Evolutionary conservation across 2,329 filamentous ascomycete species (phyloP).

Genomic region (Coniochaeta prunicola): DNA sequence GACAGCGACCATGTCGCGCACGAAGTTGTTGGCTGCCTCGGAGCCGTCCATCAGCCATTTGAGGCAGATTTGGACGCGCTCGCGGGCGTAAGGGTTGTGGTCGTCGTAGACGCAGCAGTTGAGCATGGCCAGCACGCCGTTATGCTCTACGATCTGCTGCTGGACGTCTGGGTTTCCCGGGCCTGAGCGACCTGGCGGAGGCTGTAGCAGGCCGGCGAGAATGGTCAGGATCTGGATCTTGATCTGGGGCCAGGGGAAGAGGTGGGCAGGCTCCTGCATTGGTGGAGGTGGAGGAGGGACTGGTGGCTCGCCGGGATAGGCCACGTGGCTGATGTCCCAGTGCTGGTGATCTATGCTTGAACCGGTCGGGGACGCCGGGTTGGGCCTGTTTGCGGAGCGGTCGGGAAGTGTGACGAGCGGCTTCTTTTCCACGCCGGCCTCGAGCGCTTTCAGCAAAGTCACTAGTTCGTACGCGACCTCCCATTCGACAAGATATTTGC

Average conservation of each 20-base stretch:
- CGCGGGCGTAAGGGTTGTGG: constrained; percentile 88
- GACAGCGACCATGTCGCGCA: constrained; percentile 53
- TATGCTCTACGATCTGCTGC: constrained; percentile 75
- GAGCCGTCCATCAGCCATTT: constrained; percentile 75
- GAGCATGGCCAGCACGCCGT: constrained; percentile 79
- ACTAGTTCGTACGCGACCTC: constrained; percentile 85
- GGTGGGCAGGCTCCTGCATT: constrained; percentile 57
- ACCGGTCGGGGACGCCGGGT: constrained; percentile 4
- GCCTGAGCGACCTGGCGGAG: constrained; percentile 54
- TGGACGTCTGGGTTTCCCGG: constrained; percentile 71
- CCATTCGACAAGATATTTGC: constrained; percentile 82
- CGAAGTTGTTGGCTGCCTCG: constrained; percentile 63
- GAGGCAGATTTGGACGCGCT: constrained; percentile 82
- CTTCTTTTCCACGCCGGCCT: constrained; percentile 80
- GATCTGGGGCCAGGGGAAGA: constrained; percentile 64
- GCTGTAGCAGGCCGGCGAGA: constrained; percentile 81
- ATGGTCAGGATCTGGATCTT: constrained; percentile 92
- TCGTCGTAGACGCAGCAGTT: constrained; percentile 89
- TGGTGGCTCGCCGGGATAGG: constrained; percentile 28
- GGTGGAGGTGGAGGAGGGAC: constrained; percentile 37
- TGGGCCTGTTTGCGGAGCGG: constrained; percentile 22
- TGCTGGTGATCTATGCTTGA: constrained; percentile 2
- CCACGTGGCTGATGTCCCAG: constrained; percentile 14
- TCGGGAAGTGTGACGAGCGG: constrained; percentile 48
- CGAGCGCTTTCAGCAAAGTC: constrained; percentile 77